Evolutionary conservation across 495 filamentous ascomycete genomes (phyloP), one percentile per base, ranked within the genome.

Genomic region (Neurospora pannonica): DNA sequence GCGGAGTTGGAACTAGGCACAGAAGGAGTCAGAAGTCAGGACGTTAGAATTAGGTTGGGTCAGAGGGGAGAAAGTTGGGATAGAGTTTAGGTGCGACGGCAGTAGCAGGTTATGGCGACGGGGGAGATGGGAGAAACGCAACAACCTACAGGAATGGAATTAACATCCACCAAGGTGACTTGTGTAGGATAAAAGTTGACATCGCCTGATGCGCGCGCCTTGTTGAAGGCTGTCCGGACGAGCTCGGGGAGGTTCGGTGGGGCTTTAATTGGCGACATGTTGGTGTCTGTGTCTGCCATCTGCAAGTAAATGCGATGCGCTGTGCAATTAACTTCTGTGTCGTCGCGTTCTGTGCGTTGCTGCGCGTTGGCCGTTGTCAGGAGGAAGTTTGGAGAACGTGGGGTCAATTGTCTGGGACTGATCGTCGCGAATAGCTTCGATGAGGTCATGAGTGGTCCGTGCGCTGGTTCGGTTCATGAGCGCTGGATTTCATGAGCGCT

Each of bases 1-100:
- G 48, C 92, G 90, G 24, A 95, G 84, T 86, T 95, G 92, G 81
- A 91, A 95, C 81, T 82, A 4, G n/a, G 5, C 71, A 4, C 3
- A n/a, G n/a, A n/a, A n/a, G n/a, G n/a, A 38, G 8, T 38, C 37
- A 38, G 7, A 38, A 38, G 37, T 1, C 2, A 38, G 37, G 37
- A n/a, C 9, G 37, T 10, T 36, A 36, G 34, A 36, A 7, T 36
- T 0, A 36, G 34, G 34, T 36, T 36, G 34, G 1, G 7, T 36
- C n/a, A n/a, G n/a, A n/a, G n/a, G n/a, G 38, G 19, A 31, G 21
- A n/a, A n/a, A n/a, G 69, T 48, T 24, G n/a, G 42, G 0, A 31
- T 38, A 3, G 11, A 1, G 60, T 71, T 62, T 75, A 70, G n/a
- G 13, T 15, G 37, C 31, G 38, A 24, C 19, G 31, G 37, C 2